phyloP scores from a whole-genome alignment of 495 filamentous ascomycete species.

The Penicillium manginii region DNA sequence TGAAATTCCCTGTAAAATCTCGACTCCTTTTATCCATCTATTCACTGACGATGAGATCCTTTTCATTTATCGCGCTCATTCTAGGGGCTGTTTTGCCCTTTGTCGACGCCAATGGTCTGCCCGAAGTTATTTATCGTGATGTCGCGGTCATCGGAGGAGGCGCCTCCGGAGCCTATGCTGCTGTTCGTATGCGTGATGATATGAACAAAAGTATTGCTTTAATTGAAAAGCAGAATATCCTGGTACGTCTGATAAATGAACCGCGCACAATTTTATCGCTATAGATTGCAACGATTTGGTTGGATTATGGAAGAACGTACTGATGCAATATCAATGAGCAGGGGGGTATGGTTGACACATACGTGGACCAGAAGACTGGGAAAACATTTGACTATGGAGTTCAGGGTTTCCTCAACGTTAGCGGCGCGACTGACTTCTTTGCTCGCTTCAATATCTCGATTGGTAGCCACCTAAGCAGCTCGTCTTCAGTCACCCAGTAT shows the following conservation, averaged over 20 bases:
- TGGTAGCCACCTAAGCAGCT: conserved; percentile 19
- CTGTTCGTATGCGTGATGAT: conserved; percentile 47
- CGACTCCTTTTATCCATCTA: too few relatives aligned
- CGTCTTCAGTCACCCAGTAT: conserved; percentile 29
- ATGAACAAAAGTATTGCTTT: conserved; percentile 41
- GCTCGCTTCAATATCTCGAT: conserved; percentile 41
- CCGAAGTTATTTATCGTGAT: conserved; percentile 25
- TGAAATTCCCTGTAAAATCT: too few relatives aligned
- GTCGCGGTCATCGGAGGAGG: conserved; percentile 53
- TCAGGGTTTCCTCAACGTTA: conserved; percentile 41
- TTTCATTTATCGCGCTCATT: neutral
- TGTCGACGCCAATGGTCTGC: conserved; percentile 3
- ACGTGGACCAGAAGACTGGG: conserved; percentile 35
- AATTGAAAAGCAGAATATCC: conserved; percentile 41
- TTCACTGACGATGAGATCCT: neutral
- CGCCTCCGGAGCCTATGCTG: conserved; percentile 51
- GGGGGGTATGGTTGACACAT: conserved; percentile 51
- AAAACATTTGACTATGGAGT: conserved; percentile 44
- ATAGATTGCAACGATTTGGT: too few relatives aligned
- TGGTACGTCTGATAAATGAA: conserved; percentile 32
- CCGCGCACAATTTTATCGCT: too few relatives aligned
- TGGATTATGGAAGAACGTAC: neutral
- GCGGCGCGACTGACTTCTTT: conserved; percentile 43
- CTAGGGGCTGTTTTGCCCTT: conserved; percentile 21
- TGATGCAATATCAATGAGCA: conserved; percentile 22